phyloP scores from a whole-genome alignment of 1,284 basidiomycete species.

The Apiotrichum mycotoxinovorans region DNA sequence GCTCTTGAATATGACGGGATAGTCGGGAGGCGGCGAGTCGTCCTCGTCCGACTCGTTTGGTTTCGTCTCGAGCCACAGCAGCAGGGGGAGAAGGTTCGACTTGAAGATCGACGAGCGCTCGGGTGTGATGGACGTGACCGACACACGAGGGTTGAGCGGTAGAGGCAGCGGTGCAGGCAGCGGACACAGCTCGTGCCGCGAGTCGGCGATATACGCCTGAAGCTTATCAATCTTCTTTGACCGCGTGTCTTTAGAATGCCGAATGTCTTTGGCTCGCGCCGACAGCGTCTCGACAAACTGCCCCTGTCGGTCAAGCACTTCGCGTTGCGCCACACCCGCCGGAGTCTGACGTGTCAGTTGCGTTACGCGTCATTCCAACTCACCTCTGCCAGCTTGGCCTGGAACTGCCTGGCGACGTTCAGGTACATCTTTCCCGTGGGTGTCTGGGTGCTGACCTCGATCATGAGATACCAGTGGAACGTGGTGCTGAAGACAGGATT shows the following conservation, averaged over 20 bases:
- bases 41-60: constrained; percentile 22
- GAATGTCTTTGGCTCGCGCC: constrained; percentile 76
- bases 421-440: constrained; percentile 87
- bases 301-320: constrained; percentile 77
- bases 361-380: not conserved
- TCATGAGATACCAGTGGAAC: constrained; percentile 96
- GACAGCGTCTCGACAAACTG: constrained; percentile 80
- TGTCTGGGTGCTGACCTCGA: constrained; percentile 72
- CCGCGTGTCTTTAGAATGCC: constrained; percentile 84
- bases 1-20: constrained; percentile 96
- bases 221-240: constrained; percentile 98
- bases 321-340: constrained; percentile 70
- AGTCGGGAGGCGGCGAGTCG: constrained; percentile 54
- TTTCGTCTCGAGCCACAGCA: constrained; percentile 78
- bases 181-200: constrained; percentile 71
- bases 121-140: constrained; percentile 76
- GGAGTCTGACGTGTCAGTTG: constrained; percentile 55
- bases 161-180: constrained; percentile 72
- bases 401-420: constrained; percentile 80
- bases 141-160: constrained; percentile 80
- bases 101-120: constrained; percentile 97
- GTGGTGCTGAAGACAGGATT: constrained; percentile 85
- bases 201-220: constrained; percentile 73
- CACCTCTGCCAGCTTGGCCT: constrained; percentile 79
- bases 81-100: constrained; percentile 88